Evolutionary conservation across 306 rosid genomes (phyloP), one percentile per base, ranked within the genome.

Genomic region (Albizia julibrissin): DNA sequence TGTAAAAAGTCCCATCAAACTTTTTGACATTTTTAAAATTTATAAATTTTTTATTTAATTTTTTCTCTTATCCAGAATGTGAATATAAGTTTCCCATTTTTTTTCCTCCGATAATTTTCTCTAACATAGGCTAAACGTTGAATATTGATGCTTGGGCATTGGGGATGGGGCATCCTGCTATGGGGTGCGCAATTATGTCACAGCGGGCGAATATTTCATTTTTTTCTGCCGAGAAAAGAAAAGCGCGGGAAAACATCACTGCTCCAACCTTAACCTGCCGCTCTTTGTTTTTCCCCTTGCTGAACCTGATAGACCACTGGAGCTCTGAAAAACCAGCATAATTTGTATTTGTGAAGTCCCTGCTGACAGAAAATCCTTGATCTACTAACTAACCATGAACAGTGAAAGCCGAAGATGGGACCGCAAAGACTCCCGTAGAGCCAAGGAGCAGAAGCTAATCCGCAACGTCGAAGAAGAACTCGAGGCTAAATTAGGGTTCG

Each of bases 391-490:
- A 33, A 64, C 77, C 13, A 95, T 93, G 98, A 88, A 42, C 79
- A 74, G 89, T 85, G 95, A 81, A 0, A 39, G 81, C 81, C 87
- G 97, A 26, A 83, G 86, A 75, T 82, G 97, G 49, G 94, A 90
- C 64, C 83, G 89, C 27, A 70, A 74, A 44, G 90, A 89, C 81
- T 39, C 62, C 59, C 79, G 89, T 56, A 79, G 58, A 59, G 79
- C 87, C 65, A 93, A 91, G 89, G 91, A 92, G 91, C 94, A 87
- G 86, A 92, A 87, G 89, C 84, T 87, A 15, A 79, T 87, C 72
- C 91, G 92, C 84, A 87, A n/a, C 58, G 91, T 98, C 10, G 99
- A 87, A 86, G 99, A 93, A 72, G 99, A 91, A 80, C 90, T 93
- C 73, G 98, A 95, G 84, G 84, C 96, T 0, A 95, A 91, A 75